Percentiles rank a stretch among this genome's conserved stretches.
These are phyloP conservation scores for Basidiobolus meristosporus DNA, from an alignment of 371 early-diverging fungal species.

Conservation along the genomic window DNA sequence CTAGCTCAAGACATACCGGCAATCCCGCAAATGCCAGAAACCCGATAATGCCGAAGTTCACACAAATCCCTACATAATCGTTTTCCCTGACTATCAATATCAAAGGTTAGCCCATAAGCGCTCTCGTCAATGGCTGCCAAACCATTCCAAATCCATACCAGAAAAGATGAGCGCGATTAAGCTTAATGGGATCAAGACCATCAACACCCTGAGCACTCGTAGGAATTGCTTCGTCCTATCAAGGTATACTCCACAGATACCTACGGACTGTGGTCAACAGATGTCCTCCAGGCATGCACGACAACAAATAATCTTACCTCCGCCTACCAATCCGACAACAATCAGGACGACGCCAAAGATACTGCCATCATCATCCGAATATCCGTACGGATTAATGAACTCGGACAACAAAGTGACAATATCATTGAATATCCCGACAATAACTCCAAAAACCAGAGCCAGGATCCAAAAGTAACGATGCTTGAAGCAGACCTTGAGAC, in stretches of 20 bases:
- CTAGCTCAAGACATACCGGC: constrained; percentile 26
- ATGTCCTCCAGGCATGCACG: too few relatives aligned
- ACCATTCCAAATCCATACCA: too few relatives aligned
- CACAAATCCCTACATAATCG: constrained; percentile 17
- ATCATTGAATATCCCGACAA: constrained; percentile 39
- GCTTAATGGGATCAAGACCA: too few relatives aligned
- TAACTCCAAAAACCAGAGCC: constrained; percentile 23
- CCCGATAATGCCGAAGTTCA: constrained; percentile 20
- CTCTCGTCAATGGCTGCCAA: too few relatives aligned
- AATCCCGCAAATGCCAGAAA: constrained; percentile 22
- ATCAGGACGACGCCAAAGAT: constrained; percentile 29
- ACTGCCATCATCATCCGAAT: constrained; percentile 28
- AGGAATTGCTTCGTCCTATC: constrained; percentile 10
- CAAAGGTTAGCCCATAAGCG: too few relatives aligned
- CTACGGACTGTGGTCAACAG: constrained; percentile 1
- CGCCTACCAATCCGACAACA: constrained; percentile 27
- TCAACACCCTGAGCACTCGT: too few relatives aligned
- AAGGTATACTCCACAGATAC: constrained; percentile 21
- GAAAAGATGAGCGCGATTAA: too few relatives aligned
- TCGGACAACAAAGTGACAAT: constrained; percentile 34
- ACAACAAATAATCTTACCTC: constrained; percentile 5
- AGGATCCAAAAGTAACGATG: constrained; percentile 23
- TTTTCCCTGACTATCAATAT: constrained; percentile 4
- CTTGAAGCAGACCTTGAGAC: neutral
- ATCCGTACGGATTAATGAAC: constrained; percentile 42